Conservation (phyloP, 2,329 filamentous ascomycete species). For the Plenodomus lindquistii region DNA sequence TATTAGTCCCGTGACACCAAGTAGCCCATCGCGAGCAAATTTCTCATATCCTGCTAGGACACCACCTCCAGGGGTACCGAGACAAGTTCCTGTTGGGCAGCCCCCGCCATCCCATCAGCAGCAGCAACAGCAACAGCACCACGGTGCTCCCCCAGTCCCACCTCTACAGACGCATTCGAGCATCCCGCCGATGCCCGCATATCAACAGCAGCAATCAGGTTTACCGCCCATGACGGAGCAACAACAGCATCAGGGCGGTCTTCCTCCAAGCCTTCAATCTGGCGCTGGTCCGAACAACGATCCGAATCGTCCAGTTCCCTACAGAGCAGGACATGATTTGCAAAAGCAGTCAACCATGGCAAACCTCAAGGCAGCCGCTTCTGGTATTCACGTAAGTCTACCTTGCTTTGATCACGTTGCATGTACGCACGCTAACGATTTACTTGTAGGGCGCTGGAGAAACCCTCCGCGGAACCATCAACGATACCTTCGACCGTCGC, state of each 20-base stretch:
- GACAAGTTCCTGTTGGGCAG: slow-evolving; percentile 23
- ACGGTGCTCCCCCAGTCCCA: neutral
- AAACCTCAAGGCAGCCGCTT: slow-evolving; percentile 40
- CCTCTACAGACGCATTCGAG: slow-evolving; percentile 1
- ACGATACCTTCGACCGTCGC: slow-evolving; percentile 37
- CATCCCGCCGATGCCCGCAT: neutral
- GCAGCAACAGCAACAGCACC: slow-evolving; percentile 9
- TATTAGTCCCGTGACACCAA: slow-evolving; percentile 30
- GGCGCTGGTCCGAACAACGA: slow-evolving; percentile 11
- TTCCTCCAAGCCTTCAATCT: slow-evolving; percentile 7
- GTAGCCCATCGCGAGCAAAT: slow-evolving; percentile 35
- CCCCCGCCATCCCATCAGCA: slow-evolving; percentile 11
- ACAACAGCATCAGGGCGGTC: slow-evolving; percentile 3
- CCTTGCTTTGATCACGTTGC: neutral
- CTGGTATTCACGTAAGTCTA: slow-evolving; percentile 40
- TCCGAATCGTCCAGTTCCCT: slow-evolving; percentile 23
- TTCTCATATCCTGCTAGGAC: slow-evolving; percentile 42
- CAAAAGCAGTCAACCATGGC: slow-evolving; percentile 36
- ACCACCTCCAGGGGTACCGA: slow-evolving; percentile 37
- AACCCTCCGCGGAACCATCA: slow-evolving; percentile 41
- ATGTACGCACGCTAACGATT: slow-evolving; percentile 4
- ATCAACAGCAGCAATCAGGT: neutral
- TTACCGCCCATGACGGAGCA: slow-evolving; percentile 2
- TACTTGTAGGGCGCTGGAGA: slow-evolving; percentile 43
- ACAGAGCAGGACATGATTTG: slow-evolving; percentile 25